Percentiles rank a stretch among this genome's conserved stretches.
These are phyloP conservation scores for Asclepias syriaca DNA, from an alignment of 257 asterid genomes.

Conservation along the genomic window DNA sequence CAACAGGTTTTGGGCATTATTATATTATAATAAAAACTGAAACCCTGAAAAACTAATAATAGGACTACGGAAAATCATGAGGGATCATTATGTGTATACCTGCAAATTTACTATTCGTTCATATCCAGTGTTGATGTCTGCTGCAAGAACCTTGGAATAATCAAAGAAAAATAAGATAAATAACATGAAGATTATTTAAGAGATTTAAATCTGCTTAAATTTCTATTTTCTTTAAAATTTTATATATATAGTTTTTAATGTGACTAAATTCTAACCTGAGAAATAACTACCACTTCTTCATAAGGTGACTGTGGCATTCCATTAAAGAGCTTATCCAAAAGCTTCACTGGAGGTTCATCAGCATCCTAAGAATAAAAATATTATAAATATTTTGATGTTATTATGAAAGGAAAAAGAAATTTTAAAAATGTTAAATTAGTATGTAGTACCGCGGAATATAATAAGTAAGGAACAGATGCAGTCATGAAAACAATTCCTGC, in stretches of 20 bases:
- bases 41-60: too few species aligned
- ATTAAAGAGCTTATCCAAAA: slow-evolving; percentile 82
- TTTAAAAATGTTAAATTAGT: too few species aligned
- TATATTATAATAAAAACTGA: too few species aligned
- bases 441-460: slow-evolving; percentile 71
- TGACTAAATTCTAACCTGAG: slow-evolving; percentile 52
- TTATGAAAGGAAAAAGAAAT: too few species aligned
- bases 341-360: slow-evolving; percentile 83
- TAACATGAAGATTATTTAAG: neutral
- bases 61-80: too few species aligned
- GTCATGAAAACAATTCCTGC: slow-evolving; percentile 87
- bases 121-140: slow-evolving; percentile 87
- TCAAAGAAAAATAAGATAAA: slow-evolving; percentile 4
- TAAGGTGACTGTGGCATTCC: slow-evolving; percentile 72
- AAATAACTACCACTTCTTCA: slow-evolving; percentile 85
- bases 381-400: too few species aligned
- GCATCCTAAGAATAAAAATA: neutral
- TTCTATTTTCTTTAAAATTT: too few species aligned
- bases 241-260: too few species aligned
- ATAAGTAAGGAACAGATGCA: slow-evolving; percentile 85
- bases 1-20: neutral
- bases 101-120: slow-evolving; percentile 92
- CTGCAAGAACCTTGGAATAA: slow-evolving; percentile 69
- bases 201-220: too few species aligned
- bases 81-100: slow-evolving; percentile 28